Evolutionary conservation across 139 green algal genomes (phyloP).

Genomic region (Bryopsis sp.): DNA sequence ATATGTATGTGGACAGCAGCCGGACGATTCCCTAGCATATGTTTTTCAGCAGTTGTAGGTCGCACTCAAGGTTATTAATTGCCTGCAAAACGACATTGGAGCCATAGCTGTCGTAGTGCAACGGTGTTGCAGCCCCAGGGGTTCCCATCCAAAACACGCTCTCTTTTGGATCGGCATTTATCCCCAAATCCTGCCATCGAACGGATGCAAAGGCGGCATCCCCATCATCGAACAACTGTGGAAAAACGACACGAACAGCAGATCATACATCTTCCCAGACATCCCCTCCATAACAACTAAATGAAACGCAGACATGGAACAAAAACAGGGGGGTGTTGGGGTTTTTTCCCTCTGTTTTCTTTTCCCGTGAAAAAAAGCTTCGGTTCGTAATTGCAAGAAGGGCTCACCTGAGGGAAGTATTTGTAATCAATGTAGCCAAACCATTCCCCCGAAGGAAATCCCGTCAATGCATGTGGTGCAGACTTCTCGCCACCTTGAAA

Average conservation of each 20-base stretch:
- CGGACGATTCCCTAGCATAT: no score
- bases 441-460: neutral
- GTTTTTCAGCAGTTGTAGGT: neutral
- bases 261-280: neutral
- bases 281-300: neutral
- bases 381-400: neutral
- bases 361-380: neutral
- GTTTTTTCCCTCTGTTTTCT: neutral
- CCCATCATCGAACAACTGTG: neutral
- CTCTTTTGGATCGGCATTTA: neutral
- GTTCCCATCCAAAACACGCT: slow-evolving; percentile 4
- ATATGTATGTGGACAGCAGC: no score
- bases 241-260: neutral
- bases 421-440: neutral
- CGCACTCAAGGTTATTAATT: no score
- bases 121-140: neutral
- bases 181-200: neutral
- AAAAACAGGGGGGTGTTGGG: neutral
- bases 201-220: neutral
- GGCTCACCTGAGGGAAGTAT: neutral
- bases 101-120: slow-evolving; percentile 1
- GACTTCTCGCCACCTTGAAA: no score
- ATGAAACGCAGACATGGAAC: neutral
- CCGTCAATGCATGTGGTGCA: neutral
- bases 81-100: neutral